Evolutionary conservation across 176 grass and related monocot species (phyloP).

Genomic region (Ensete glaucum): DNA sequence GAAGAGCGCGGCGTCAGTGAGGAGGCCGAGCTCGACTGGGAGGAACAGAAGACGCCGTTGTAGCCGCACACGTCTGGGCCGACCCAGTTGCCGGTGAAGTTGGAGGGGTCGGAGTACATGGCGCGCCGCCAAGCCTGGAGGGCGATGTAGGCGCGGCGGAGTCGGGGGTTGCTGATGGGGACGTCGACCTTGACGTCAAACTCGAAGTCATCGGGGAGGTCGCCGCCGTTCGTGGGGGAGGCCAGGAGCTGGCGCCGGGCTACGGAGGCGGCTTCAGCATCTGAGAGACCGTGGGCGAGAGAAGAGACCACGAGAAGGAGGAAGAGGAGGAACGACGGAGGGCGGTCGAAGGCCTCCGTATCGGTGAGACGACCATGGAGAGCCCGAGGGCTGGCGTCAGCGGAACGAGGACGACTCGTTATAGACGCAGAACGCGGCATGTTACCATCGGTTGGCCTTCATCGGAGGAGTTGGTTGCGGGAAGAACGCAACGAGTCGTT

Average conservation of each 20-base stretch:
- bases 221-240: slow-evolving; percentile 9
- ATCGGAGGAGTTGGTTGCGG: too few species aligned
- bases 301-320: slow-evolving; percentile 13
- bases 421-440: too few species aligned
- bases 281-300: slow-evolving; percentile 5
- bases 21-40: slow-evolving; percentile 28
- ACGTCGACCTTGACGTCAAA: slow-evolving; percentile 26
- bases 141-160: slow-evolving; percentile 34
- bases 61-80: slow-evolving; percentile 33
- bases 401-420: too few species aligned
- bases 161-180: slow-evolving; percentile 21
- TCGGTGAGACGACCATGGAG: too few species aligned
- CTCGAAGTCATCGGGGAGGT: slow-evolving; percentile 24
- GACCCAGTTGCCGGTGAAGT: slow-evolving; percentile 37
- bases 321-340: slow-evolving; percentile 5
- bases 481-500: too few species aligned
- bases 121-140: slow-evolving; percentile 33
- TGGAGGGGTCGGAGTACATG: slow-evolving; percentile 38
- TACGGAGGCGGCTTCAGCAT: slow-evolving; percentile 20
- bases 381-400: too few species aligned
- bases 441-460: too few species aligned
- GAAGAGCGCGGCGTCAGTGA: slow-evolving; percentile 29
- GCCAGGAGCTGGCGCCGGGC: slow-evolving; percentile 27
- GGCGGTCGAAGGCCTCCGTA: background rate
- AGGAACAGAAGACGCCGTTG: slow-evolving; percentile 33